Conservation (phyloP, 495 filamentous ascomycete species). For the Daldinia childiae region DNA sequence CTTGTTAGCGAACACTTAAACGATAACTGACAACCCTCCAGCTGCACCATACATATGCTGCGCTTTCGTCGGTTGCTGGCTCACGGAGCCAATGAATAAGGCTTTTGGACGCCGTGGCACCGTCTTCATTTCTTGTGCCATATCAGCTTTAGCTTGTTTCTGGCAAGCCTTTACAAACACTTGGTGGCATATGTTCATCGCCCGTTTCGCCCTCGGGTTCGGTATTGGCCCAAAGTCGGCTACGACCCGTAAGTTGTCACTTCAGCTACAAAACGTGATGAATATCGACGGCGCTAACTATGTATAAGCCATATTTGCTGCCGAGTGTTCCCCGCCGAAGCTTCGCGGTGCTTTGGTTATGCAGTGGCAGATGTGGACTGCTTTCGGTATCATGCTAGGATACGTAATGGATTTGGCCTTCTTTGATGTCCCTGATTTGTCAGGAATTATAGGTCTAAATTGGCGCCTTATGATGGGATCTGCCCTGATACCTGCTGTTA, state of each 20-base stretch:
- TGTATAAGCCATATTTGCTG: slow-evolving; percentile 67
- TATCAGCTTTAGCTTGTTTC: slow-evolving; percentile 71
- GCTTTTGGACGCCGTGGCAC: slow-evolving; percentile 83
- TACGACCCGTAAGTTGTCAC: slow-evolving; percentile 61
- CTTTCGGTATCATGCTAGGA: slow-evolving; percentile 84
- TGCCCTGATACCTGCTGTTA: slow-evolving; percentile 75
- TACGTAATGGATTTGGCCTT: slow-evolving; percentile 79
- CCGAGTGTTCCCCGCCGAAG: slow-evolving; percentile 74
- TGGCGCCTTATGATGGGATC: slow-evolving; percentile 89
- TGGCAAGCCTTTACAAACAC: slow-evolving; percentile 79
- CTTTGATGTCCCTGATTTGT: slow-evolving; percentile 64
- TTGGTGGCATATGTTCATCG: slow-evolving; percentile 79
- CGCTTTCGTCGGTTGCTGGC: slow-evolving; percentile 82
- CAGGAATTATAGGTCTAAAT: slow-evolving; percentile 71
- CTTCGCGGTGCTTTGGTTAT: slow-evolving; percentile 75
- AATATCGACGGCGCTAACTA: not conserved
- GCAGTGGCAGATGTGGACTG: slow-evolving; percentile 90
- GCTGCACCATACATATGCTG: slow-evolving; percentile 77
- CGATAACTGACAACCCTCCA: slow-evolving; percentile 21
- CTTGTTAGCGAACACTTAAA: slow-evolving; percentile 34
- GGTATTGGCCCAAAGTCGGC: slow-evolving; percentile 85
- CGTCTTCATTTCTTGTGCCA: slow-evolving; percentile 69
- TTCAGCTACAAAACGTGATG: not conserved
- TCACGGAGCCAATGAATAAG: slow-evolving; percentile 82
- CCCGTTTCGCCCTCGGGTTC: slow-evolving; percentile 75